These are phyloP conservation scores for Rhizopogon roseolus DNA, from an alignment of 768 basidiomycete species.

Conservation along the genomic window DNA sequence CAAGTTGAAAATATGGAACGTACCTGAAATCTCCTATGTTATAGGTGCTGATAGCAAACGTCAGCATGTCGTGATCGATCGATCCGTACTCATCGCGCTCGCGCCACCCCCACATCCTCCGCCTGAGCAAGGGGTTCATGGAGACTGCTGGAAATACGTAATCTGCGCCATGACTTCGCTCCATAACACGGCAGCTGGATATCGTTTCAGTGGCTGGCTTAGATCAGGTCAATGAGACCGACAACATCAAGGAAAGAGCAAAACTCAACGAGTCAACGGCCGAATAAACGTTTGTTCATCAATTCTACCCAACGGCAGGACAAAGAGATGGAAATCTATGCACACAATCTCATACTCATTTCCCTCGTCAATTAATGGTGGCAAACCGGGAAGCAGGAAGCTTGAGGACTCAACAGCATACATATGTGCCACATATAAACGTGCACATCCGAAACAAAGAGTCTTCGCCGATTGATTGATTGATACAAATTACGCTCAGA, in stretches of 20 bases:
- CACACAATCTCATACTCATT: not conserved
- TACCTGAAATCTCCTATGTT: too few relatives aligned
- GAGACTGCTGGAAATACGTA: not conserved
- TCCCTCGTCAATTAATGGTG: not conserved
- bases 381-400: slow-evolving; percentile 1
- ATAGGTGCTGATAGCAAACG: too few relatives aligned
- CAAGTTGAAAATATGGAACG: too few relatives aligned
- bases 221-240: not conserved
- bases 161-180: too few relatives aligned
- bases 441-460: not conserved
- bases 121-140: too few relatives aligned
- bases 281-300: not conserved
- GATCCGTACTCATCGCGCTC: too few relatives aligned
- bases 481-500: slow-evolving; percentile 12
- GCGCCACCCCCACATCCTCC: too few relatives aligned
- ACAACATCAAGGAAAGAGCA: not conserved
- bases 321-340: not conserved
- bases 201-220: not conserved
- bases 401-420: slow-evolving; percentile 20
- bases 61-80: too few relatives aligned
- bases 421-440: not conserved
- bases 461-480: not conserved
- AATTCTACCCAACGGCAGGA: not conserved
- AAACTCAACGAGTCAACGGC: not conserved
- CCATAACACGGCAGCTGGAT: too few relatives aligned